Evolutionary conservation across 2,329 filamentous ascomycete genomes (phyloP).

Genomic region (Sarocladium oryzae): DNA sequence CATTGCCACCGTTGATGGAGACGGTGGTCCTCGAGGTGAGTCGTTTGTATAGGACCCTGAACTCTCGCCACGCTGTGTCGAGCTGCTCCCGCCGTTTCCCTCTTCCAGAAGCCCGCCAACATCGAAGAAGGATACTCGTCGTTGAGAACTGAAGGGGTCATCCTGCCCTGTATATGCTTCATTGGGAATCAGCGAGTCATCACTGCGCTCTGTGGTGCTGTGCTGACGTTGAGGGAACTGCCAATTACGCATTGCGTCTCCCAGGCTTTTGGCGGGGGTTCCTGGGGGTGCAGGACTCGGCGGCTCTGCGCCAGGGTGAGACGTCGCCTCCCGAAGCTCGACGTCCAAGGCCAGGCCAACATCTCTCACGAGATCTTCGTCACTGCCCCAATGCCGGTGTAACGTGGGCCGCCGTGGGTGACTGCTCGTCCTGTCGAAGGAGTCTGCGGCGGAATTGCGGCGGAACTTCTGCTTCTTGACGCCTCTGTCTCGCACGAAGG

Average conservation of each 20-base stretch:
- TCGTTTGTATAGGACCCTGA: slow-evolving; percentile 13
- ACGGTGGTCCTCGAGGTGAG: slow-evolving; percentile 22
- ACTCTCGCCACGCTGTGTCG: slow-evolving; percentile 33
- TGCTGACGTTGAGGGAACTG: slow-evolving; percentile 36
- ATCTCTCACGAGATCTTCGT: slow-evolving; percentile 80
- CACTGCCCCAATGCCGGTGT: slow-evolving; percentile 73
- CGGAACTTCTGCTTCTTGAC: slow-evolving; percentile 85
- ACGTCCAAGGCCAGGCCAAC: slow-evolving; percentile 63
- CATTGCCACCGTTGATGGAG: slow-evolving; percentile 39
- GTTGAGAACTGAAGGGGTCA: slow-evolving; percentile 17
- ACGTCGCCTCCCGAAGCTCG: slow-evolving; percentile 37
- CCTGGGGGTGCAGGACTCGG: slow-evolving; percentile 14
- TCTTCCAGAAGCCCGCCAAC: slow-evolving; percentile 68
- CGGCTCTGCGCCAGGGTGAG: neutral
- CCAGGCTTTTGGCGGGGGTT: slow-evolving; percentile 20
- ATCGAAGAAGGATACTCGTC: slow-evolving; percentile 72
- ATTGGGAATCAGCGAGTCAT: slow-evolving; percentile 35
- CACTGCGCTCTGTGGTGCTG: slow-evolving; percentile 34
- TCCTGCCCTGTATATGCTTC: slow-evolving; percentile 24
- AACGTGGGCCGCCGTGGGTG: slow-evolving; percentile 40
- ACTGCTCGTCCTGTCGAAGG: slow-evolving; percentile 43
- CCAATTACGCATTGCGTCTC: slow-evolving; percentile 39
- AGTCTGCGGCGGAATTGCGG: slow-evolving; percentile 55
- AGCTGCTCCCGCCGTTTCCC: slow-evolving; percentile 21
- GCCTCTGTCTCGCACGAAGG: slow-evolving; percentile 85